Evolutionary conservation across 495 filamentous ascomycete species (phyloP).

Genomic region (Xylaria longipes): DNA sequence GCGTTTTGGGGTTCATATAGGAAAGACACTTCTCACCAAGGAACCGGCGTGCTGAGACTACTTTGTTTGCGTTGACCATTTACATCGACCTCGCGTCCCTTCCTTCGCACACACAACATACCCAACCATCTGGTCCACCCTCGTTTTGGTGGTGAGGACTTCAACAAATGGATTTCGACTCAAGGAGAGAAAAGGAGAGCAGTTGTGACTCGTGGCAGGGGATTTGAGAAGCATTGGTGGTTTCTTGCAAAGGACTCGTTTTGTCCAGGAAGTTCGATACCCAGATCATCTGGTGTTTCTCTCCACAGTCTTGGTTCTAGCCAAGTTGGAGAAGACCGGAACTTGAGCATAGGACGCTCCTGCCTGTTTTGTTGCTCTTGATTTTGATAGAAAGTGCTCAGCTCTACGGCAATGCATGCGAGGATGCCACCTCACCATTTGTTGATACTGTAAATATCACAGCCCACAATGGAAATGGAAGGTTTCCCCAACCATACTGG

Average conservation of each 20-base stretch:
- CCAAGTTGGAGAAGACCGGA: conserved; percentile 23
- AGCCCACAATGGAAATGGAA: conserved; percentile 33
- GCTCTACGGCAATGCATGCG: conserved; percentile 22
- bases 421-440: conserved; percentile 22
- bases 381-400: conserved; percentile 24
- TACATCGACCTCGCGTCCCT: conserved; percentile 41
- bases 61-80: conserved; percentile 35
- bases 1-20: conserved; percentile 44
- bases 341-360: conserved; percentile 17
- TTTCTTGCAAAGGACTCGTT: conserved; percentile 26
- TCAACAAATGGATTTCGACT: background rate
- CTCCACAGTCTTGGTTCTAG: conserved; percentile 21
- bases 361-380: conserved; percentile 12
- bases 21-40: conserved; percentile 39
- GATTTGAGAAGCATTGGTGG: conserved; percentile 25
- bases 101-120: conserved; percentile 41
- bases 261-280: conserved; percentile 24
- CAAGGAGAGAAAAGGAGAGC: conserved; percentile 2
- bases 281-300: conserved; percentile 14
- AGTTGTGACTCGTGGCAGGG: conserved; percentile 24
- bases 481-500: background rate
- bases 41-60: conserved; percentile 39
- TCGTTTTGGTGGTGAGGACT: background rate
- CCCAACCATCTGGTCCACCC: conserved; percentile 35
- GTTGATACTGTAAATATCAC: conserved; percentile 42